Conservation (phyloP, 176 grass and related monocot species). For the Panicum miliaceum region DNA sequence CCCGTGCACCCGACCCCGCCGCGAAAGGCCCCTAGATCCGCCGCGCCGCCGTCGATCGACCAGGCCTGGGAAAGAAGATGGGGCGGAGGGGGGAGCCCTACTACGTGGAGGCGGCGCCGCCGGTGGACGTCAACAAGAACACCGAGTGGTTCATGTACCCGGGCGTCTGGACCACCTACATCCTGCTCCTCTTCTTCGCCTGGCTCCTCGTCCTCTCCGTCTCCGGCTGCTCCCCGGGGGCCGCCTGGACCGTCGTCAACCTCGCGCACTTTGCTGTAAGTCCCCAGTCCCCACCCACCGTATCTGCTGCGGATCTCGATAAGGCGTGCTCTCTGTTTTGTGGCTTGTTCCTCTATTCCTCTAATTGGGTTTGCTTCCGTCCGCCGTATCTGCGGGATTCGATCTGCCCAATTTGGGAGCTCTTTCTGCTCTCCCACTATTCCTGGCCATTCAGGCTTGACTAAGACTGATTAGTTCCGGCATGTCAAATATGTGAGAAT, state of each 20-base stretch:
- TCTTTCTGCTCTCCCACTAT: background rate
- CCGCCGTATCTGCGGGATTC: background rate
- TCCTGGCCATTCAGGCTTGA: background rate
- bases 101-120: constrained; percentile 66
- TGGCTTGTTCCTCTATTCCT: background rate
- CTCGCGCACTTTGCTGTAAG: constrained; percentile 61
- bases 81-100: constrained; percentile 38
- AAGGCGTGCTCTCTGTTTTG: background rate
- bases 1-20: background rate
- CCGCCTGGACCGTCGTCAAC: constrained; percentile 65
- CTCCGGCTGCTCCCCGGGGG: constrained; percentile 48
- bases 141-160: constrained; percentile 91
- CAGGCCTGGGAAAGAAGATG: constrained; percentile 1
- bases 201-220: constrained; percentile 70
- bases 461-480: background rate
- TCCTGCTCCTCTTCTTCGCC: constrained; percentile 65
- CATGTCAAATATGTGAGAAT: background rate
- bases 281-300: background rate
- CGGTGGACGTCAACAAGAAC: constrained; percentile 81
- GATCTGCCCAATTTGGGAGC: background rate
- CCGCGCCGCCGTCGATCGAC: background rate
- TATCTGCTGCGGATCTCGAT: background rate
- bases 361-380: background rate
- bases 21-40: constrained; percentile 8
- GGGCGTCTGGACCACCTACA: constrained; percentile 78